Conservation (phyloP, 2,329 filamentous ascomycete genomes). For the Aspergillus puulaauensis region DNA sequence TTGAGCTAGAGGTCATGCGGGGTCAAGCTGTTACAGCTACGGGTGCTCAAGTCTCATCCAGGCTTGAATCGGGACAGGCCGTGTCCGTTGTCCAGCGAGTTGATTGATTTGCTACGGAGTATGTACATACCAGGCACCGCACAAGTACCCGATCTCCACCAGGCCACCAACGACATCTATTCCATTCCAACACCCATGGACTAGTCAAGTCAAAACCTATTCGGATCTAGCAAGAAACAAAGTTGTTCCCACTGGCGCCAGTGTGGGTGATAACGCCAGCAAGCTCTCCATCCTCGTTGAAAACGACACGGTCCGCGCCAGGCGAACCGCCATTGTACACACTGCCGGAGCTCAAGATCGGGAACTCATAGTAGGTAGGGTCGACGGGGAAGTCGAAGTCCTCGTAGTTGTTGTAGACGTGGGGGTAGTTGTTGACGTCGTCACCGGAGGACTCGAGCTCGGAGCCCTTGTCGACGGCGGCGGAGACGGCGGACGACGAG, state of each 20-base stretch:
- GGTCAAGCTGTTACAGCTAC: neutral
- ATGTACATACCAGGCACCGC: neutral
- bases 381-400: conserved; percentile 59
- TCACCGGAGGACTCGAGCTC: conserved; percentile 46
- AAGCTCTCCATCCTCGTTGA: conserved; percentile 56
- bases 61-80: neutral
- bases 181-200: too few species aligned
- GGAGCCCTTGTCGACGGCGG: conserved; percentile 55
- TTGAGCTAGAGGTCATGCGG: neutral
- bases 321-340: conserved; percentile 62
- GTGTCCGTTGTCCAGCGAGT: neutral
- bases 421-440: conserved; percentile 52
- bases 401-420: conserved; percentile 62
- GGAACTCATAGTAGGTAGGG: conserved; percentile 65
- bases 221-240: conserved; percentile 46
- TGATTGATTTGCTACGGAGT: neutral
- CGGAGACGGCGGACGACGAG: conserved; percentile 48
- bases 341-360: conserved; percentile 50
- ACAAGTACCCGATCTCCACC: neutral
- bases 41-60: neutral
- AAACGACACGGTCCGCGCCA: conserved; percentile 66
- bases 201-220: too few species aligned
- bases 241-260: conserved; percentile 66
- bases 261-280: conserved; percentile 70
- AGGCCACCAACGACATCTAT: neutral